Evolutionary conservation across 345 rosid species (phyloP), one percentile per base, ranked within the genome.

Genomic region (Eucalyptus shirleyi): DNA sequence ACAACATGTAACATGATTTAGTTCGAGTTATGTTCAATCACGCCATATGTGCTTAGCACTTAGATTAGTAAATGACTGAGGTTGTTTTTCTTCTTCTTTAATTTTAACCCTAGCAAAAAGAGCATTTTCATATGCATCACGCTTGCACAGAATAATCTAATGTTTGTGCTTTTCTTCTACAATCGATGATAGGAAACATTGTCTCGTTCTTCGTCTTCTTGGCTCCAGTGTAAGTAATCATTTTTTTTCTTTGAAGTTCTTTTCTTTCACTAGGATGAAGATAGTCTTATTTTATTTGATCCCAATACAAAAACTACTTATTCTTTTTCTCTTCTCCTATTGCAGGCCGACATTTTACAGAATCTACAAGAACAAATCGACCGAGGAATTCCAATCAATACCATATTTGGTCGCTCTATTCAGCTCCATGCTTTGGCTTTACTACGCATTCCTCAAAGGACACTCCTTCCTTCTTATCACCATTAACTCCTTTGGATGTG

Each of bases 341-440:
- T 69, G 26, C 94, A 98, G 99, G 92, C 95, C 96, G 47, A 98
- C 99, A 16, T 98, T 98, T 91, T 92, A 91, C 49, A 88, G 98
- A 82, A 96, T 98, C 87, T 94, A 89, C 93, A 94, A 87, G 90
- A 96, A 93, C 51, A 96, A 94, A 92, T 93, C 99, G 14, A 98
- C 98, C 0, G 98, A 97, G 89, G 94, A 95, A 8, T 98, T 96
- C 91, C 95, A 95, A 89, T 95, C 97, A 8, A 32, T 98, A 80
- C 99, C 99, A 4, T 97, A 98, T 72, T 92, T 95, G 88, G 97
- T 95, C 44, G 97, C 99, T 60, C 88, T 98, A 55, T 96, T 96
- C 94, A 96, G 99, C 92, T 96, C 96, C 67, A 96, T 95, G 99
- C 93, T 98, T 3, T 98, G 99, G 99, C 94, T 97, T 30, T 96